A percentile compares a stretch with the other conserved stretches of the same genome.
These are phyloP conservation scores for Botrytis aclada DNA, from an alignment of 2,329 filamentous ascomycete species.

Conservation along the genomic window DNA sequence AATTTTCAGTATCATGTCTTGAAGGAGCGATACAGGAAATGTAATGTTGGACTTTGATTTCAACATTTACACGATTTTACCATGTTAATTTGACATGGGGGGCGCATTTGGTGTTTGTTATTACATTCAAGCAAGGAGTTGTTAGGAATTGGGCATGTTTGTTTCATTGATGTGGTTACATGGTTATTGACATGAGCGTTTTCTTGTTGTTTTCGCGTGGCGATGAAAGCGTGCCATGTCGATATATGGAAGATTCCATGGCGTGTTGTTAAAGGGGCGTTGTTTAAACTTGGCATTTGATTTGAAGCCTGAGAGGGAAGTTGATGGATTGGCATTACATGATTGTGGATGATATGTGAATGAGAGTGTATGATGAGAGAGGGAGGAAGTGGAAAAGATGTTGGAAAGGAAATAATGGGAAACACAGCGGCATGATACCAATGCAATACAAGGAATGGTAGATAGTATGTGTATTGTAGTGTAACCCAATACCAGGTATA, in stretches of 20 bases:
- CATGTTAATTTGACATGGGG: background rate
- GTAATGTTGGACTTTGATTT: background rate
- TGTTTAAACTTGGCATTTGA: background rate
- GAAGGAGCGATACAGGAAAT: background rate
- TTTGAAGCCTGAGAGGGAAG: background rate
- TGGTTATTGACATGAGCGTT: background rate
- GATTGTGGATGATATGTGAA: background rate
- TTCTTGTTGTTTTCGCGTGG: background rate
- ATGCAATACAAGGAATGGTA: background rate
- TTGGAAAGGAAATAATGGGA: conserved; percentile 11
- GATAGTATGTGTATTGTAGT: conserved; percentile 5
- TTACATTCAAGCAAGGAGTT: conserved; percentile 13
- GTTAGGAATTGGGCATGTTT: background rate
- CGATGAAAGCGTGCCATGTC: background rate
- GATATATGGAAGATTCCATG: conserved; percentile 9
- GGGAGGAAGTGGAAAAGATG: background rate
- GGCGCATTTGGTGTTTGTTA: background rate
- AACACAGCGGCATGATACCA: background rate
- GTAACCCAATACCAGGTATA: background rate
- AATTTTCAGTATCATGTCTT: background rate
- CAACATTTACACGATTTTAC: background rate
- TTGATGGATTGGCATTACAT: background rate
- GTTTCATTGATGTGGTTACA: background rate
- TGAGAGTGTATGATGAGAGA: background rate
- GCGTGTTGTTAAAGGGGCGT: background rate